Percentiles rank a stretch among this genome's conserved stretches.
Conservation (phyloP, 23 red algal genomes). For the Pyropia haitanensis region DNA sequence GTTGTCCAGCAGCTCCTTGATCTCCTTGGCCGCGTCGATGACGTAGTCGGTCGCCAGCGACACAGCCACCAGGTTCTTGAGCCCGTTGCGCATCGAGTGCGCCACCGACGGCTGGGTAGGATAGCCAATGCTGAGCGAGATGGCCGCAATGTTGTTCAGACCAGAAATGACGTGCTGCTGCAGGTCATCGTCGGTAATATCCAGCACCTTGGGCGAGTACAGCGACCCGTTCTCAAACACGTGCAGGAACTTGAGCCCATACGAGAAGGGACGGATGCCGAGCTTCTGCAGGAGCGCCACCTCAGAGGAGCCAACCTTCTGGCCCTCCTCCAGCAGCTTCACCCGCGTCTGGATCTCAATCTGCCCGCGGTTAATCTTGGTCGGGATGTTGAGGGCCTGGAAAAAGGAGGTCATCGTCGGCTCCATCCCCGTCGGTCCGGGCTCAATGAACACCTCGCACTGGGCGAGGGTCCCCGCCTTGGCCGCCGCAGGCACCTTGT, state of each 20-base stretch:
- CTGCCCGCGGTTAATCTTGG: slow-evolving; percentile 89
- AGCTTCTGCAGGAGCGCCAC: slow-evolving; percentile 87
- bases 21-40: slow-evolving; percentile 54
- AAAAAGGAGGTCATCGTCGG: slow-evolving; percentile 96
- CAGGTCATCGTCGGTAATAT: slow-evolving; percentile 88
- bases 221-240: slow-evolving; percentile 89
- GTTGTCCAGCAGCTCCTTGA: slow-evolving; percentile 91
- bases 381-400: slow-evolving; percentile 96
- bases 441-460: slow-evolving; percentile 84
- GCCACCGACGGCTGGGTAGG: slow-evolving; percentile 81
- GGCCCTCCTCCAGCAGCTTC: slow-evolving; percentile 73
- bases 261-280: slow-evolving; percentile 89
- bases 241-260: slow-evolving; percentile 73
- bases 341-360: slow-evolving; percentile 90
- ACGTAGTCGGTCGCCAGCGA: slow-evolving; percentile 71
- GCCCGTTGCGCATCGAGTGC: slow-evolving; percentile 64
- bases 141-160: slow-evolving; percentile 74
- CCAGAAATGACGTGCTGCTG: slow-evolving; percentile 30
- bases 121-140: slow-evolving; percentile 71
- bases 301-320: slow-evolving; percentile 80
- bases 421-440: slow-evolving; percentile 97
- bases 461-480: slow-evolving; percentile 88
- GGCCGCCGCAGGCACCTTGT: slow-evolving; percentile 96
- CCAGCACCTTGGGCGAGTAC: slow-evolving; percentile 90
- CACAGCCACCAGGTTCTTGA: slow-evolving; percentile 60